Evolutionary conservation across 768 basidiomycete species (phyloP).

Genomic region (Omphalotus guepiniiformis): DNA sequence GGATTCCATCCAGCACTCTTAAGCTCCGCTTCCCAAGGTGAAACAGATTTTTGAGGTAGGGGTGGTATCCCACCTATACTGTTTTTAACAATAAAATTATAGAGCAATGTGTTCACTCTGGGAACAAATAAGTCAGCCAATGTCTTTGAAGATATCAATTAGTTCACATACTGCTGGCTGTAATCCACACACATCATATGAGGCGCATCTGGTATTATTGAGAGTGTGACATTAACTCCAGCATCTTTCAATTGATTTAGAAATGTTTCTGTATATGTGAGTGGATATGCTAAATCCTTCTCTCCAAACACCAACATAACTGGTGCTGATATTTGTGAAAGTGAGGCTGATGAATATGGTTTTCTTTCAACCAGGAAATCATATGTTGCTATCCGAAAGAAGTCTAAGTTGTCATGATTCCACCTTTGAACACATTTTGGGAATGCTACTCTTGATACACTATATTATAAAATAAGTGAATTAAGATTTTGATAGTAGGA

Average conservation of each 20-base stretch:
- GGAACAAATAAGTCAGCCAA: background rate
- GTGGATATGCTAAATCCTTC: constrained; percentile 23
- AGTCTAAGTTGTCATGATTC: background rate
- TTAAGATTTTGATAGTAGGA: background rate
- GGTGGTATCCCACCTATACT: background rate
- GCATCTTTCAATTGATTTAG: constrained; percentile 18
- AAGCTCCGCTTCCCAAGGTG: background rate
- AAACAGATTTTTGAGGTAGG: background rate
- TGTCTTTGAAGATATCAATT: background rate
- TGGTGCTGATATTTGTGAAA: constrained; percentile 17
- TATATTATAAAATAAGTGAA: too few species aligned
- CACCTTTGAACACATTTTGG: constrained; percentile 2
- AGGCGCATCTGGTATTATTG: constrained; percentile 18
- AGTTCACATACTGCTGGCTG: constrained; percentile 5
- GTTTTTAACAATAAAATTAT: background rate
- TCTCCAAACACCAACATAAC: constrained; percentile 21
- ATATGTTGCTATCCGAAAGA: constrained; percentile 6
- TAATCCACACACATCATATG: constrained; percentile 20
- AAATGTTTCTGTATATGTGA: constrained; percentile 15
- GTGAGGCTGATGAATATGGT: constrained; percentile 3
- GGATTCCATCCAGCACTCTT: background rate
- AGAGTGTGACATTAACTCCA: constrained; percentile 18
- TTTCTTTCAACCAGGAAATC: constrained; percentile 11
- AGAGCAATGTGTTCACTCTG: constrained; percentile 2
- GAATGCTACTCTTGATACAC: too few species aligned